These are phyloP conservation scores for Aspergillus candidus DNA, from an alignment of 2,329 filamentous ascomycete species.

Conservation along the genomic window DNA sequence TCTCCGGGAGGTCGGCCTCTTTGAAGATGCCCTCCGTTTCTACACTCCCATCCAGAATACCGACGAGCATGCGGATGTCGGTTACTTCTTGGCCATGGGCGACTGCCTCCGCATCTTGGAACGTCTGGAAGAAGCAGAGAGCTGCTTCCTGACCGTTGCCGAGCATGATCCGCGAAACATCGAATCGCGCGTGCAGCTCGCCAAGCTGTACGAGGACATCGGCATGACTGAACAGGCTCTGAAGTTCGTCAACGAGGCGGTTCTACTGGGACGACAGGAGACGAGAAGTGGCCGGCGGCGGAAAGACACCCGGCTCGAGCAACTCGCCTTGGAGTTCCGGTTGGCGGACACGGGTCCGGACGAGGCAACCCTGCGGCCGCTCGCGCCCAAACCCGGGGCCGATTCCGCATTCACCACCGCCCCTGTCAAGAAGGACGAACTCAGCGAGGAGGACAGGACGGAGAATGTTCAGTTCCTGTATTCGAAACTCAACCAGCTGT, in stretches of 20 bases:
- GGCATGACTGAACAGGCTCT: conserved; percentile 70
- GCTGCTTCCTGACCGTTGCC: conserved; percentile 68
- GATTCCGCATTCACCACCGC: conserved; percentile 13
- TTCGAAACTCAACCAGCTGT: conserved; percentile 42
- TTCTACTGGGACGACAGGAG: conserved; percentile 53
- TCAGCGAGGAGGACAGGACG: conserved; percentile 30
- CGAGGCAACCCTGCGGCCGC: conserved; percentile 10
- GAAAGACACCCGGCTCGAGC: conserved; percentile 35
- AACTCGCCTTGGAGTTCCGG: conserved; percentile 36
- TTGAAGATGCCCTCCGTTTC: conserved; percentile 53
- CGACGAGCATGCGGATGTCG: conserved; percentile 43
- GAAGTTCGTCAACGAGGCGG: conserved; percentile 68
- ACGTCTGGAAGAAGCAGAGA: conserved; percentile 64
- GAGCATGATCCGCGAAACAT: conserved; percentile 66
- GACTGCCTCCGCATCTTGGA: conserved; percentile 62
- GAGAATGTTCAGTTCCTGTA: conserved; percentile 43
- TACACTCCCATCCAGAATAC: conserved; percentile 48
- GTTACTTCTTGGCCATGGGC: conserved; percentile 47
- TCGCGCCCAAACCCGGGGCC: conserved; percentile 15
- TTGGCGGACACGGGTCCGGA: conserved; percentile 17
- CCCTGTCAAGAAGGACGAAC: conserved; percentile 13
- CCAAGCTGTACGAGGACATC: conserved; percentile 74
- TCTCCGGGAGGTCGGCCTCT: conserved; percentile 46
- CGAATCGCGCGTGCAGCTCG: conserved; percentile 70
- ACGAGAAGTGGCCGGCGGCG: conserved; percentile 24